Percentiles rank a stretch among this genome's conserved stretches.
phyloP scores from a whole-genome alignment of 345 rosid species.

The Rhodamnia argentea region DNA sequence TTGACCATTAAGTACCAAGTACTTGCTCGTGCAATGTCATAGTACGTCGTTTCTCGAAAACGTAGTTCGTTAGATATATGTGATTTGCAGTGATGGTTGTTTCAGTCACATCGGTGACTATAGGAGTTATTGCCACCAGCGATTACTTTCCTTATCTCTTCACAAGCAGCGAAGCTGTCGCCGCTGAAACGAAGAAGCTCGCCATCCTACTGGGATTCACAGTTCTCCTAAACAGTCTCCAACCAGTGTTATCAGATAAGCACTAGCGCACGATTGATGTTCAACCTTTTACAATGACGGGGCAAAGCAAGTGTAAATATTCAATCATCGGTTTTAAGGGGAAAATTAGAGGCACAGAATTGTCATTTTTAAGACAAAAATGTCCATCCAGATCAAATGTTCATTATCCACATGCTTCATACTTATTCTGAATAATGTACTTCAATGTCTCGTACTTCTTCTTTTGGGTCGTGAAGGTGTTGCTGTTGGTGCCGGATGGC shows the following conservation, averaged over 20 bases:
- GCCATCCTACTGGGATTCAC: slow-evolving; percentile 48
- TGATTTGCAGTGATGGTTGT: slow-evolving; percentile 54
- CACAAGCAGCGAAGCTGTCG: slow-evolving; percentile 60
- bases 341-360: not conserved
- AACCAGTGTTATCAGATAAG: slow-evolving; percentile 74
- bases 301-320: not conserved
- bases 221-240: slow-evolving; percentile 76
- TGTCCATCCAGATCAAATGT: not conserved
- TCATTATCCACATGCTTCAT: not conserved
- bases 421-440: not conserved
- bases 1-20: not conserved
- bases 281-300: not conserved
- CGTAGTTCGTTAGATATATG: not conserved
- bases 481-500: slow-evolving; percentile 97
- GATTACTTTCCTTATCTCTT: slow-evolving; percentile 64
- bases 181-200: slow-evolving; percentile 58
- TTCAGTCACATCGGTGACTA: slow-evolving; percentile 46
- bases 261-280: not conserved
- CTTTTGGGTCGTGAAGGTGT: slow-evolving; percentile 37
- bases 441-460: not conserved
- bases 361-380: not conserved
- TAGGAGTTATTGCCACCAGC: slow-evolving; percentile 45
- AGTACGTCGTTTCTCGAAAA: not conserved
- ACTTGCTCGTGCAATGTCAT: not conserved
- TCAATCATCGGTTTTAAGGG: not conserved